phyloP scores from a whole-genome alignment of 2,329 filamentous ascomycete species.

The Diaporthe ilicicola region DNA sequence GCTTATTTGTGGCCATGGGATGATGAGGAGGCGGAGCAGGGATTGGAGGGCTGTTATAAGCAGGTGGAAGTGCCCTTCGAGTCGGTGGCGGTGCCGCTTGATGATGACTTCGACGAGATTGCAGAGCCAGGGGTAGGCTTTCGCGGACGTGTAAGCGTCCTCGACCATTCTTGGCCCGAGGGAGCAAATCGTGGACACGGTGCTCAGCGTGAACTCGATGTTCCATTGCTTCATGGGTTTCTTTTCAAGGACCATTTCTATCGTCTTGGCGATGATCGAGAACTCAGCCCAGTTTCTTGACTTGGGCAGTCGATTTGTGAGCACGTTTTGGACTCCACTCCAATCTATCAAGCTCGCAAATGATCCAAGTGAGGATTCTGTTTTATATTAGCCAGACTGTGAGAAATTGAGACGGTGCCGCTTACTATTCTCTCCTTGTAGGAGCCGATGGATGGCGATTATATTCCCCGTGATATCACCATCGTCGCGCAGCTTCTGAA shows the following conservation, averaged over 20 bases:
- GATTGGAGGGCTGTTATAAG: constrained; percentile 62
- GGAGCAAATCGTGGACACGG: constrained; percentile 49
- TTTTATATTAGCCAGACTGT: neutral
- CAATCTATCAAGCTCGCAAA: constrained; percentile 45
- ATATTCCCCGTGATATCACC: constrained; percentile 50
- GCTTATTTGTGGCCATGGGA: neutral
- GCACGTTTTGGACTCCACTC: constrained; percentile 50
- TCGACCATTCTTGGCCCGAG: constrained; percentile 32
- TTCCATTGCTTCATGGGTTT: constrained; percentile 67
- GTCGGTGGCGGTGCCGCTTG: constrained; percentile 66
- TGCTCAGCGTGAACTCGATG: constrained; percentile 60
- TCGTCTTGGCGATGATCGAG: constrained; percentile 49
- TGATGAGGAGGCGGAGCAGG: constrained; percentile 64
- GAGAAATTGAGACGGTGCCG: neutral
- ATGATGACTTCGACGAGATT: constrained; percentile 65
- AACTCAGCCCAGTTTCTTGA: constrained; percentile 45
- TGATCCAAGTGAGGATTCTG: constrained; percentile 24
- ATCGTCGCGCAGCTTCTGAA: constrained; percentile 43
- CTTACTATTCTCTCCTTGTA: constrained; percentile 38
- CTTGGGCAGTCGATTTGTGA: constrained; percentile 45
- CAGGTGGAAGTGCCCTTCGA: constrained; percentile 70
- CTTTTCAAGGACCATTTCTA: constrained; percentile 58
- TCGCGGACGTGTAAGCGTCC: constrained; percentile 43
- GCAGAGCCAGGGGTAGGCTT: constrained; percentile 57
- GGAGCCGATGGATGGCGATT: constrained; percentile 53